Conservation (phyloP, 257 asterid species). For the Solanum piurae region DNA sequence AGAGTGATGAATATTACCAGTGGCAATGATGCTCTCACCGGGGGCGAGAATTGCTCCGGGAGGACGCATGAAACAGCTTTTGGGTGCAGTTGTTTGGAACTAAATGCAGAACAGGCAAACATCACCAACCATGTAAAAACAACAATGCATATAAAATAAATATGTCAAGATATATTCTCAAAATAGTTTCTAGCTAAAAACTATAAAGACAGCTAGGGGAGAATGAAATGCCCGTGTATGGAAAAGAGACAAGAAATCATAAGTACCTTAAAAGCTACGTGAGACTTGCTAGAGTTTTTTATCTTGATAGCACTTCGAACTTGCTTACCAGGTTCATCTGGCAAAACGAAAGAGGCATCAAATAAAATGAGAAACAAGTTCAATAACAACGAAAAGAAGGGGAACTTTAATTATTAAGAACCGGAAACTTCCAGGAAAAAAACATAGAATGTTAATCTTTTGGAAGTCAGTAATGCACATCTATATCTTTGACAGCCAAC, state of each 20-base stretch:
- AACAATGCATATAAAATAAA: neutral
- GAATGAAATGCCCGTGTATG: neutral
- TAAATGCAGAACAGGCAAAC: conserved; percentile 17
- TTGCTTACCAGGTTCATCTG: conserved; percentile 97
- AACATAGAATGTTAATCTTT: neutral
- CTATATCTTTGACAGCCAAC: neutral
- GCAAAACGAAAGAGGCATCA: neutral
- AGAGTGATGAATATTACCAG: conserved; percentile 39
- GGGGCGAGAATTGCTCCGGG: conserved; percentile 94
- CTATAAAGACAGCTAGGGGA: neutral
- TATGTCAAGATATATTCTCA: neutral
- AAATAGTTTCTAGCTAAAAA: neutral
- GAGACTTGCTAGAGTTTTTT: conserved; percentile 90
- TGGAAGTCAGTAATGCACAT: neutral
- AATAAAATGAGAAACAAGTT: neutral
- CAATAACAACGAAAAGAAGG: neutral
- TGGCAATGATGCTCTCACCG: conserved; percentile 83
- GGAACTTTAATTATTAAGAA: neutral
- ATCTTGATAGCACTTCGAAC: conserved; percentile 83
- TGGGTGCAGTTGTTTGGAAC: conserved; percentile 98
- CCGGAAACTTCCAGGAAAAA: neutral
- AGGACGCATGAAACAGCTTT: conserved; percentile 98
- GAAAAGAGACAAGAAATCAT: neutral
- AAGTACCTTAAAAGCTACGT: conserved; percentile 80
- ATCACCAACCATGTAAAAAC: conserved; percentile 8